Conservation (phyloP, 2,329 filamentous ascomycete genomes). For the Annulohypoxylon truncatum region DNA sequence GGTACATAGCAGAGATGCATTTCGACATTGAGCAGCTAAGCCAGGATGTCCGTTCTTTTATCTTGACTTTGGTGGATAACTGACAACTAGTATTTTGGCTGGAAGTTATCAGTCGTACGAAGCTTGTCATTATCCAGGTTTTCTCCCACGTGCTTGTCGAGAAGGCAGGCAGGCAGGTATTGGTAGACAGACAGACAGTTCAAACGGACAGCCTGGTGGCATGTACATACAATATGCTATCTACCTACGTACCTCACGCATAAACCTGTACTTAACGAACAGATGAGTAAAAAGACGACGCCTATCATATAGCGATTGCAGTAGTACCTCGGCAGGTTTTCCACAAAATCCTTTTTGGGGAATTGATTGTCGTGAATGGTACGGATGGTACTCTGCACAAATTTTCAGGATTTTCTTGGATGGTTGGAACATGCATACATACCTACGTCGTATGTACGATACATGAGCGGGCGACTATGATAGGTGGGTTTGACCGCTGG, state of each 20-base stretch:
- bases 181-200: too few species aligned
- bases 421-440: constrained; percentile 42
- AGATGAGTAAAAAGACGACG: constrained; percentile 25
- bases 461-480: constrained; percentile 44
- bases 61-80: constrained; percentile 5
- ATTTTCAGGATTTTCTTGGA: constrained; percentile 38
- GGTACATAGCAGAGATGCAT: constrained; percentile 12
- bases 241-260: constrained; percentile 17
- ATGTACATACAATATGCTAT: constrained; percentile 9
- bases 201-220: constrained; percentile 1
- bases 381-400: constrained; percentile 35
- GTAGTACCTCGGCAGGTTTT: constrained; percentile 30
- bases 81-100: background rate
- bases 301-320: constrained; percentile 9
- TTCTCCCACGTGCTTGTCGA: constrained; percentile 18
- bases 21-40: constrained; percentile 21
- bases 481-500: constrained; percentile 47
- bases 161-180: too few species aligned
- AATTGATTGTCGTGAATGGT: constrained; percentile 39
- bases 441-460: constrained; percentile 39
- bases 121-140: constrained; percentile 27
- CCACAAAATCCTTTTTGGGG: constrained; percentile 16
- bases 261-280: constrained; percentile 25
- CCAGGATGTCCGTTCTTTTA: constrained; percentile 23
- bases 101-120: constrained; percentile 3